Evolutionary conservation across 129 eudicot genomes (phyloP), one percentile per base, ranked within the genome.

Genomic region (Centella asiatica): DNA sequence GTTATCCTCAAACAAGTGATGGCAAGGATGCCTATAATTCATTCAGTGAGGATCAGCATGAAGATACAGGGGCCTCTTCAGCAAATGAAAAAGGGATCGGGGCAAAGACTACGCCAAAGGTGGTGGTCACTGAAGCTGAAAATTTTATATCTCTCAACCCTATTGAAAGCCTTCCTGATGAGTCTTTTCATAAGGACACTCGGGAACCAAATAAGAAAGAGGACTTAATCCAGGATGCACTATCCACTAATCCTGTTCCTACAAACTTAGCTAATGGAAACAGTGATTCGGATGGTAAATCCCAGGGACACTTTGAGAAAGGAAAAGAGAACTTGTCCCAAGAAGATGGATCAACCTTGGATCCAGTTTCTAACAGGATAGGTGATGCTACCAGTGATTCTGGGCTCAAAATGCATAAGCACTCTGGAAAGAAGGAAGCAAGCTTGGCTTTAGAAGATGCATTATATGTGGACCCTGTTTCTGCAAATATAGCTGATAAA

Each of bases 91-190:
- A 71, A 69, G n/a, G n/a, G n/a, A n/a, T n/a, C n/a, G 89, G 68
- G 26, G 11, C 24, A 14, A 45, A 27, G 14, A 62, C 89, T 64
- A 72, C 77, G 44, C 80, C 84, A 24, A 77, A 76, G 61, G 60
- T 73, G 48, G 57, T 63, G 32, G 87, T 69, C 27, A 66, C 52
- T 57, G 84, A 80, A 60, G 67, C 58, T 44, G 72, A 69, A 44
- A 74, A 55, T 37, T 67, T 88, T 68, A n/a, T n/a, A n/a, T 69
- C 84, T 11, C 80, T 85, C 24, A 65, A 76, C 9, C 74, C 78
- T 59, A 83, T 85, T 22, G 77, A 66, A 44, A 78, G 79, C n/a
- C 70, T 70, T 65, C 75, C 82, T 54, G 88, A 79, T 20, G 86
- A 75, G 66, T 78, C 71, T 48, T 59, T 27, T 31, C 51, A 69